Evolutionary conservation across 2,329 filamentous ascomycete species (phyloP).

Genomic region (Clonostachys rhizophaga): DNA sequence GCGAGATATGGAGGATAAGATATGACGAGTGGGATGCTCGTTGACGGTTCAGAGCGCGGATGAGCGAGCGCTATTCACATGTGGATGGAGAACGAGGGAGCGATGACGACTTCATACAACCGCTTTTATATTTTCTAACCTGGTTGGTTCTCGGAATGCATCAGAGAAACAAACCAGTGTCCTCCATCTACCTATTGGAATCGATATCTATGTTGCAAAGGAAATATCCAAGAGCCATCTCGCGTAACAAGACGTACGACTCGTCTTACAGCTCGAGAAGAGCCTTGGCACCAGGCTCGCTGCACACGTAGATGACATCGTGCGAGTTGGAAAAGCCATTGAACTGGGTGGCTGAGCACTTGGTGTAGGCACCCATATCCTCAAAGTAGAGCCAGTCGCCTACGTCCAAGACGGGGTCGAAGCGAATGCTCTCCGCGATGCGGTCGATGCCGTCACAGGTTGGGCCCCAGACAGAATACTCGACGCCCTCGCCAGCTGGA

Average conservation of each 20-base stretch:
- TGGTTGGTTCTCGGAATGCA: too few species aligned
- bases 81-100: too few species aligned
- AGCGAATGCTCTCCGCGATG: slow-evolving; percentile 76
- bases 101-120: too few species aligned
- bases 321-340: slow-evolving; percentile 94
- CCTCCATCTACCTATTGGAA: too few species aligned
- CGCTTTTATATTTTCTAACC: too few species aligned
- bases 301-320: slow-evolving; percentile 91
- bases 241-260: neutral
- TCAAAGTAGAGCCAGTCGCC: slow-evolving; percentile 99
- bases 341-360: slow-evolving; percentile 96
- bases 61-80: too few species aligned
- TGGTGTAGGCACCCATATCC: slow-evolving; percentile 98
- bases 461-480: slow-evolving; percentile 97
- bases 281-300: slow-evolving; percentile 80
- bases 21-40: too few species aligned
- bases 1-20: too few species aligned
- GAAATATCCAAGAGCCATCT: neutral
- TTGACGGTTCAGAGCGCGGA: too few species aligned
- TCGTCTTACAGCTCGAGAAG: slow-evolving; percentile 42
- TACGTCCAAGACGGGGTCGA: slow-evolving; percentile 75
- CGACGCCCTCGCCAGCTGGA: slow-evolving; percentile 46
- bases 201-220: neutral
- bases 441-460: slow-evolving; percentile 98
- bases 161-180: too few species aligned